These are phyloP conservation scores for Pseudonitzschia multistriata DNA, from an alignment of 108 stramenopile genomes.

Conservation along the genomic window DNA sequence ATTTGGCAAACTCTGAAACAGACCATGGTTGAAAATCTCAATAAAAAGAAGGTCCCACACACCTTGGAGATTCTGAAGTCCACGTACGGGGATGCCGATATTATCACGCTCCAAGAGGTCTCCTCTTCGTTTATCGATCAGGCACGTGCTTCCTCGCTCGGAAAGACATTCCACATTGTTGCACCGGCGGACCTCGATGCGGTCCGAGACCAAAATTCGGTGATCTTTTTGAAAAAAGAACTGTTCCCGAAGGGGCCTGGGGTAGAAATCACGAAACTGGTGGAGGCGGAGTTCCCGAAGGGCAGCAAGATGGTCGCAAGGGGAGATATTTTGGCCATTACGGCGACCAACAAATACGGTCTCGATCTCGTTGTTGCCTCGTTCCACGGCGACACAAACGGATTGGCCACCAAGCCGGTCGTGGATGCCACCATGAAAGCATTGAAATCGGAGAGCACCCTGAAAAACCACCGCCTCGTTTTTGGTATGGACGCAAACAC, in stretches of 20 bases:
- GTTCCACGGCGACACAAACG: slow-evolving; percentile 92
- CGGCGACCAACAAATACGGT: slow-evolving; percentile 38
- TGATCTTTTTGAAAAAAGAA: slow-evolving; percentile 66
- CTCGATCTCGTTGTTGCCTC: slow-evolving; percentile 61
- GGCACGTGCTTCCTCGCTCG: slow-evolving; percentile 53
- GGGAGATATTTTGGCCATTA: slow-evolving; percentile 77
- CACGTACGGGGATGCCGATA: slow-evolving; percentile 78
- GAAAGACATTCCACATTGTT: slow-evolving; percentile 57
- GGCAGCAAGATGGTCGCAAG: slow-evolving; percentile 65
- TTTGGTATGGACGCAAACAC: slow-evolving; percentile 92
- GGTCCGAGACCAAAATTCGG: slow-evolving; percentile 86
- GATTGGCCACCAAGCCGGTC: slow-evolving; percentile 84
- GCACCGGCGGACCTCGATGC: slow-evolving; percentile 49
- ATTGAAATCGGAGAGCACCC: slow-evolving; percentile 29
- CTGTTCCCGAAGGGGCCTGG: slow-evolving; percentile 51
- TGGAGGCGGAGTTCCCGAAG: slow-evolving; percentile 48
- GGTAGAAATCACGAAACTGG: slow-evolving; percentile 59
- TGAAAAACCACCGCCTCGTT: slow-evolving; percentile 50
- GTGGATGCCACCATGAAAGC: slow-evolving; percentile 60
- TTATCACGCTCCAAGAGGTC: slow-evolving; percentile 92
- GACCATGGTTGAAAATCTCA: slow-evolving; percentile 86
- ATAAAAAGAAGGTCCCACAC: slow-evolving; percentile 85
- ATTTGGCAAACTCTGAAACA: slow-evolving; percentile 85
- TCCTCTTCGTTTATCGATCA: slow-evolving; percentile 78
- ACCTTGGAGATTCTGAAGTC: slow-evolving; percentile 83